Evolutionary conservation across 2,329 filamentous ascomycete species (phyloP).

Genomic region (Chaetothyriales sp.): DNA sequence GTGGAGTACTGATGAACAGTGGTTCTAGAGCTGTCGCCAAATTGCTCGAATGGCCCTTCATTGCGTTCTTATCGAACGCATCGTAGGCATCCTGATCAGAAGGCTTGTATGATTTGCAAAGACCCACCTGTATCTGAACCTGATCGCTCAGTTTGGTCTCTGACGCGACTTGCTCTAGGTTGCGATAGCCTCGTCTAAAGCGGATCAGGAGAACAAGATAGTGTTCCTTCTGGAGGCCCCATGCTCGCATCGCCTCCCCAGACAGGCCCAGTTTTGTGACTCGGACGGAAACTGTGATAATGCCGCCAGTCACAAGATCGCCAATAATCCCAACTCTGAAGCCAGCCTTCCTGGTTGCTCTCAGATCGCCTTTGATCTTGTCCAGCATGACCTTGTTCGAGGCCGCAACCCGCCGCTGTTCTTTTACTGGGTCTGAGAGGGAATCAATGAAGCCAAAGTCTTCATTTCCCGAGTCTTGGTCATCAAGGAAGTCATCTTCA

Average conservation of each 20-base stretch:
- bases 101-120: slow-evolving; percentile 60
- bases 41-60: no score
- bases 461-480: slow-evolving; percentile 22
- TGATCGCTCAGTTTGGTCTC: slow-evolving; percentile 27
- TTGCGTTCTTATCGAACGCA: slow-evolving; percentile 31
- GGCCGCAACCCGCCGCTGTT: no score
- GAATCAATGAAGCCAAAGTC: slow-evolving; percentile 8
- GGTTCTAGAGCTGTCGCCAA: slow-evolving; percentile 29
- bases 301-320: slow-evolving; percentile 32
- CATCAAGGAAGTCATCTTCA: slow-evolving; percentile 23
- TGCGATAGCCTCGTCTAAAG: slow-evolving; percentile 47
- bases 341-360: slow-evolving; percentile 45
- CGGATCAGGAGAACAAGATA: slow-evolving; percentile 61
- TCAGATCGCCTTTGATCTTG: slow-evolving; percentile 46
- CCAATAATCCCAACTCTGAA: slow-evolving; percentile 53
- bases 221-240: slow-evolving; percentile 51
- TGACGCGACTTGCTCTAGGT: slow-evolving; percentile 36
- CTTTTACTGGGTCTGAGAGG: neutral
- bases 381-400: slow-evolving; percentile 8
- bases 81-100: slow-evolving; percentile 37
- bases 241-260: slow-evolving; percentile 59
- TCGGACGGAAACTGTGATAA: slow-evolving; percentile 53
- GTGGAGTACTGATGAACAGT: slow-evolving; percentile 56
- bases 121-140: slow-evolving; percentile 48
- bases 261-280: slow-evolving; percentile 57